Evolutionary conservation across 2,329 filamentous ascomycete genomes (phyloP), one percentile per base, ranked within the genome.

Genomic region (Cercospora nicotianae): DNA sequence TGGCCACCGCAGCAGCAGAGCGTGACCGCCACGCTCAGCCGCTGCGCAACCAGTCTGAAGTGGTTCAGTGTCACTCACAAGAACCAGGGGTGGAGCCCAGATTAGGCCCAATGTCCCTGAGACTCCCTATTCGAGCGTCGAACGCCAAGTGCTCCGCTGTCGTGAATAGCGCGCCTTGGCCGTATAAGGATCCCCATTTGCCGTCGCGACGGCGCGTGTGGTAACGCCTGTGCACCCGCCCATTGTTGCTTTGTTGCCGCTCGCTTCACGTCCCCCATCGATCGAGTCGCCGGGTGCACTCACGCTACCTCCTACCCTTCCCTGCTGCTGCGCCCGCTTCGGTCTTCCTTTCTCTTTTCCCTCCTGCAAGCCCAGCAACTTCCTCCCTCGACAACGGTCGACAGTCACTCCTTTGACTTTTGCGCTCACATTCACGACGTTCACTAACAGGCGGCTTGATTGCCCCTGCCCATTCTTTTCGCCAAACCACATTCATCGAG

Each of bases 181-280:
- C 60, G 26, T 68, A 65, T 66, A 65, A 68, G 63, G 62, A 64
- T 39, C 62, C 62, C 62, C 62, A 57, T 57, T 45, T 26, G 48
- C 62, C 30, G 30, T 42, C 61, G 28, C 60, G 61, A 48, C 57
- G 58, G 66, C 45, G 53, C 57, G 63, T 51, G 30, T 53, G 31
- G 33, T 42, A 60, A 53, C 59, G 58, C n/a, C 63, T 64, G 48
- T 60, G 18, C 51, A 45, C 62, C 33, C 20, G 30, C 51, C 48
- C 60, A 59, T 65, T 68, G 59, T 68, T 60, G 55, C 66, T 67
- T 63, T 67, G 61, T 63, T 60, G 30, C 59, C 55, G 65, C 65
- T 66, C 62, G 31, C 55, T 48, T 55, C 33, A 30, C 53, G 16
- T 58, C 53, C 31, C 62, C 30, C 28, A 58, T 64, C 62, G 30